These are phyloP conservation scores for Zelopaecilomyces penicillatus DNA, from an alignment of 2,329 filamentous ascomycete species.

Conservation along the genomic window DNA sequence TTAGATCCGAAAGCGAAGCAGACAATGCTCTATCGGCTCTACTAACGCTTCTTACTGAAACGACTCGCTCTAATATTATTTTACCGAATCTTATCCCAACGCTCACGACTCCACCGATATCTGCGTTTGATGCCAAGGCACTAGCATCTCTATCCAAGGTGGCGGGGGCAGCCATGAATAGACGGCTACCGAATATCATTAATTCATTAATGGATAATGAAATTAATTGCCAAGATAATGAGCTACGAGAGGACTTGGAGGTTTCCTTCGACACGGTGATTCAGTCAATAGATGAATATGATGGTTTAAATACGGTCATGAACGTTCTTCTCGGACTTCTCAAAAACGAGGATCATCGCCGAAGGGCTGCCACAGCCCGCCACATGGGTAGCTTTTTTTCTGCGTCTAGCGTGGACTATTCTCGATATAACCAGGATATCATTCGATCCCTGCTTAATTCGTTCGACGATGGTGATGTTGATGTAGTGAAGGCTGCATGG, in stretches of 20 bases:
- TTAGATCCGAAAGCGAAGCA: constrained; percentile 77
- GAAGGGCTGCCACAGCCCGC: constrained; percentile 66
- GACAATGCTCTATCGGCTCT: constrained; percentile 89
- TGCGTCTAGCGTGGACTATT: constrained; percentile 75
- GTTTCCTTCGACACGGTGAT: constrained; percentile 82
- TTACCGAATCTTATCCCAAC: constrained; percentile 93
- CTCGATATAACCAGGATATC: constrained; percentile 90
- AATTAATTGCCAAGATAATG: constrained; percentile 66
- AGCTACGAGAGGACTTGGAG: constrained; percentile 63
- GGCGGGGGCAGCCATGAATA: constrained; percentile 81
- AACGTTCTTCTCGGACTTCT: constrained; percentile 79
- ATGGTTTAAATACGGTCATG: constrained; percentile 93
- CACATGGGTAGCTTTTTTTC: constrained; percentile 85
- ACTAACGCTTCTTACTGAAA: constrained; percentile 87
- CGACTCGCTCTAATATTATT: constrained; percentile 90
- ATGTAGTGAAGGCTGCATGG: constrained; percentile 87
- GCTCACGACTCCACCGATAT: constrained; percentile 80
- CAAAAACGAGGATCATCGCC: constrained; percentile 87
- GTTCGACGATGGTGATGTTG: constrained; percentile 77
- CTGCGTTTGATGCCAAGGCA: constrained; percentile 89
- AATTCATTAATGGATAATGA: constrained; percentile 93
- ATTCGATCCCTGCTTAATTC: constrained; percentile 84
- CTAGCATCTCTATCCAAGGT: constrained; percentile 89
- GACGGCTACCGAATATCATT: constrained; percentile 80
- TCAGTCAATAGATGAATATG: constrained; percentile 87